Evolutionary conservation across 768 basidiomycete genomes (phyloP), one percentile per base, ranked within the genome.

Genomic region (Lactarius hengduanensis): DNA sequence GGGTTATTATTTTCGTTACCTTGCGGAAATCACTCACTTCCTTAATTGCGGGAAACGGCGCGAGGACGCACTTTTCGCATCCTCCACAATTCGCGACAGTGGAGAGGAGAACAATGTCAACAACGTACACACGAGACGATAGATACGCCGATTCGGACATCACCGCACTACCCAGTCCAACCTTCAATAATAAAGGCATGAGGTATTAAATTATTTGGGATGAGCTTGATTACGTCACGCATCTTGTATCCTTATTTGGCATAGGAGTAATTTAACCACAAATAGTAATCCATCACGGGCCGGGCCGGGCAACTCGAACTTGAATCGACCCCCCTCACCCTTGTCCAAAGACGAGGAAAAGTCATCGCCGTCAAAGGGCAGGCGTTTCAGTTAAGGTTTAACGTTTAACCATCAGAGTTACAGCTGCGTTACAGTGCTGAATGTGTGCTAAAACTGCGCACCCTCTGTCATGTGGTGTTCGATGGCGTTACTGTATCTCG

Each of bases 1-100:
- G 53, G 4, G 18, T 67, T n/a, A 30, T 67, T 34, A 63, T 67
- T 20, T 59, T 63, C 32, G 62, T 67, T n/a, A 28, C 59, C 18
- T 50, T 50, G 54, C 62, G 22, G 18, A 67, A 63, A 50, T 59
- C 66, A 5, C 66, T 62, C 8, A 59, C 66, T 26, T 56, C 18
- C 43, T 22, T 47, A 2, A 67, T 67, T 45, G 56, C 58, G 26
- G 55, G n/a, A 13, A 32, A 55, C 9, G 32, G 9, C 1, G 43
- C 62, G 26, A 63, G 53, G 41, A n/a, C 18, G 13, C 41, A 40
- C 34, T 38, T 58, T 41, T 67, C 50, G 6, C 40, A 26, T 3
- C 30, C 22, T 4, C 41, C 50, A 16, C 30, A 30, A 28, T 26
- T n/a, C 36, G 1, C 55, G 13, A 28, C 60, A 10, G 50, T 18